Conservation (phyloP, 768 basidiomycete species). For the Termitomyces heimii region DNA sequence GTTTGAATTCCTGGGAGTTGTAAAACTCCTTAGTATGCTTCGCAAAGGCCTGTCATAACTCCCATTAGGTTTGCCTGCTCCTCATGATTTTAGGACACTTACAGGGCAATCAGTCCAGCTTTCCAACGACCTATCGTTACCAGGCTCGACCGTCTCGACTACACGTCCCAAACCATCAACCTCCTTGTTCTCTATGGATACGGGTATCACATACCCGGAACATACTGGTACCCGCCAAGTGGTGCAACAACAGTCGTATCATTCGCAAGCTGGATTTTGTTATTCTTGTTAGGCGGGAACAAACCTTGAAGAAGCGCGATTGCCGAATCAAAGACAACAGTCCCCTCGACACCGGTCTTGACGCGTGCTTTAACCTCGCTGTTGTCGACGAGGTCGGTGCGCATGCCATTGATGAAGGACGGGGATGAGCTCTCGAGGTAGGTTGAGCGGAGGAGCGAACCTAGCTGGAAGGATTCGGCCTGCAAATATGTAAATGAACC, state of each 20-base stretch:
- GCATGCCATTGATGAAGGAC: slow-evolving; percentile 63
- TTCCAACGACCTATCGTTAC: slow-evolving; percentile 78
- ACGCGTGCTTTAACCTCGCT: slow-evolving; percentile 69
- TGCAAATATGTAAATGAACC: slow-evolving; percentile 17
- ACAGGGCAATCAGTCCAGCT: slow-evolving; percentile 64
- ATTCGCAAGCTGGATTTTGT: slow-evolving; percentile 75
- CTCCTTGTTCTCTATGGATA: neutral
- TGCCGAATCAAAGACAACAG: slow-evolving; percentile 83
- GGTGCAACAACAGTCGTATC: slow-evolving; percentile 67
- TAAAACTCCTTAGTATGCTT: slow-evolving; percentile 59
- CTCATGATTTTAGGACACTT: slow-evolving; percentile 4
- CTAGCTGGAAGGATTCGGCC: slow-evolving; percentile 66
- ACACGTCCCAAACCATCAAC: neutral
- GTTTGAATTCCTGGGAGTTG: slow-evolving; percentile 60
- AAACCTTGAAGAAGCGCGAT: slow-evolving; percentile 82
- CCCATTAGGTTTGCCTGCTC: neutral
- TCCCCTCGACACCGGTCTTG: slow-evolving; percentile 80
- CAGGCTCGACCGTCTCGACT: slow-evolving; percentile 86
- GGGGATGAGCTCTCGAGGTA: slow-evolving; percentile 65
- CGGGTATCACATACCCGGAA: slow-evolving; percentile 47
- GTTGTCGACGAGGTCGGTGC: slow-evolving; percentile 65
- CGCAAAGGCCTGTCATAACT: slow-evolving; percentile 46
- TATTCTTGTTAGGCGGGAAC: slow-evolving; percentile 72
- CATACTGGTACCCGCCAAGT: slow-evolving; percentile 80
- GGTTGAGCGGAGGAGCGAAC: slow-evolving; percentile 51